Base-by-base conservation (phyloP, 768 basidiomycete species). In the Agrocybe praecox region DNA sequence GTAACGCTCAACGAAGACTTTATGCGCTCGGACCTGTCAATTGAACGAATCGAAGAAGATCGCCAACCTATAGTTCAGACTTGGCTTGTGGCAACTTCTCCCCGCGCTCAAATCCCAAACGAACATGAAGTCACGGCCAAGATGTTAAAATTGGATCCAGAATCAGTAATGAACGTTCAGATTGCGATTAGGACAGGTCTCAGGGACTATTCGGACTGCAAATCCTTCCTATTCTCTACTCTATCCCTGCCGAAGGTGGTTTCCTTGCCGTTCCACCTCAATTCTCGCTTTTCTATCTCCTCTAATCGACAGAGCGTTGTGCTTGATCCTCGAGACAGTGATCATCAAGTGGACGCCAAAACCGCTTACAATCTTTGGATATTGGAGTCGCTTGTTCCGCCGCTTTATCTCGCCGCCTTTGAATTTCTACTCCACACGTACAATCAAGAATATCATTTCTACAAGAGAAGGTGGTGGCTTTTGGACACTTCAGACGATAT, bases 331-430 rank as follows among this genome's bases (percentile, higher is more conserved):
- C 68, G 69, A 40, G 65, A 66, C 33, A 58, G 55, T 26, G 50
- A 34, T 4, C 45, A 40, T n/a, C 19, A 47, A 9, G 6, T 45
- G 6, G 67, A 65, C 48, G 48, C 62, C 1, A 75, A 76, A 48
- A 69, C 77, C 9, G 52, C 57, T n/a, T 79, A 76, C 57, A 80
- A 81, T 59, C 62, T 61, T 10, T 80, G 79, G 77, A 64, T 81
- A 15, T 66, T 80, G 2, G 56, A 69, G 1, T 51, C 58, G 0
- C 51, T 73, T 21, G 59, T 76, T 2, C 76, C 78, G 0, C 66
- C 65, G 0, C 45, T 79, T 3, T 80, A 79, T 53, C 53, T 76
- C 17, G 66, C 59, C 17, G 65, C 76, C 15, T 62, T 80, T 33
- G 72, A 74, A 23, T 59, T 62, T 34, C 50, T 67, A 23, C 21